Evolutionary conservation across 2,329 filamentous ascomycete genomes (phyloP), one percentile per base, ranked within the genome.

Genomic region (Alternaria gansuensis): DNA sequence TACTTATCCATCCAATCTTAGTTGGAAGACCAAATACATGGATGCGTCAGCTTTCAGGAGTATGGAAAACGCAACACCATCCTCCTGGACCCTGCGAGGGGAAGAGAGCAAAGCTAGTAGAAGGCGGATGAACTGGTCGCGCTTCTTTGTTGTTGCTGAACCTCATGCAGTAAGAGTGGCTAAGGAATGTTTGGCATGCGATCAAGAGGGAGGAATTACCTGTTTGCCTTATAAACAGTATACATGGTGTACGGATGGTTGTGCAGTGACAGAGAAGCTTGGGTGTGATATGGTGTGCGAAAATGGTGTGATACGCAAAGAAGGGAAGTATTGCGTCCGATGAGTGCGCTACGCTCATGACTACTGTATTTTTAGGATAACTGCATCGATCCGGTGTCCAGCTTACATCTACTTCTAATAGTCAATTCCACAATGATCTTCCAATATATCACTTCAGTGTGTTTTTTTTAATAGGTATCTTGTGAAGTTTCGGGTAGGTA

Each of bases 281-380:
- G 52, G 52, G 13, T 48, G 43, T 17, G 52, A 54, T 28, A 45
- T 54, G 43, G 43, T 39, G 0, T 54, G 52, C 21, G 28, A 49
- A 13, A 13, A 40, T 23, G 43, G 52, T 0, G 4, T 28, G 1
- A 41, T 54, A 33, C 34, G 43, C 13, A 41, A 54, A 6, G 43
- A 54, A 36, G 52, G 52, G 2, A n/a, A 26, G 0, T 14, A 49
- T 17, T 49, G 52, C 11, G 43, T 54, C 9, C 24, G 54, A 41
- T 57, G 34, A 53, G 40, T 24, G 14, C 45, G 33, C 9, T 10
- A 13, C 10, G 31, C 21, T 4, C 21, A 21, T 49, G 1, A 29
- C 1, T 29, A 2, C 24, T 3, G 5, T 40, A 23, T 40, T 11
- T 11, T 11, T 11, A 40, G 3, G 11, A 9, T 40, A 3, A 14